These are phyloP conservation scores for Symbiodinium natans DNA, from an alignment of 73 alveolate species.

Conservation along the genomic window DNA sequence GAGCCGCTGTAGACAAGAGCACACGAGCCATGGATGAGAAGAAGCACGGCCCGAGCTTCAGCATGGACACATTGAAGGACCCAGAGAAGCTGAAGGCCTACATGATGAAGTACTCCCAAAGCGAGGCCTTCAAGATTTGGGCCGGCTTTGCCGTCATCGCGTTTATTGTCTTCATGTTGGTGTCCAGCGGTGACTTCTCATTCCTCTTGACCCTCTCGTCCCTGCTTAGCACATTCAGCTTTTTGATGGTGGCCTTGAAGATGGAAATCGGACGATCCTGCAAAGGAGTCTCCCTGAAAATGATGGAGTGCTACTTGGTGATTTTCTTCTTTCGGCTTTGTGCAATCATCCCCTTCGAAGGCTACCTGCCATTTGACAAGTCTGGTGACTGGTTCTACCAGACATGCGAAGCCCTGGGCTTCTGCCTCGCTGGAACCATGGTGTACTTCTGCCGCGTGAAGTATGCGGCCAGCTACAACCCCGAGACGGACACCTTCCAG, in stretches of 20 bases:
- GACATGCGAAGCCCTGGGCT: constrained; percentile 73
- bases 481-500: constrained; percentile 65
- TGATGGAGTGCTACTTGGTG: constrained; percentile 80
- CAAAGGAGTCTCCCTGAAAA: constrained; percentile 74
- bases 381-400: constrained; percentile 90
- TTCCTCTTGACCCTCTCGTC: constrained; percentile 74
- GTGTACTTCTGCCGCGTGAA: constrained; percentile 64
- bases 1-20: too few species aligned
- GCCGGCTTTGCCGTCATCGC: constrained; percentile 57
- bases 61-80: constrained; percentile 40
- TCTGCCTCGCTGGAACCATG: constrained; percentile 81
- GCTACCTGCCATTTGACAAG: constrained; percentile 89
- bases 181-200: constrained; percentile 88
- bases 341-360: constrained; percentile 81
- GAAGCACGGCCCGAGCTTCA: constrained; percentile 25
- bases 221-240: constrained; percentile 56
- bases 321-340: constrained; percentile 75
- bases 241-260: constrained; percentile 82
- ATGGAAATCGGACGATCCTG: constrained; percentile 48
- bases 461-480: constrained; percentile 60
- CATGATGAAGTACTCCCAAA: constrained; percentile 46
- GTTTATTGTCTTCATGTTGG: constrained; percentile 36
- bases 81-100: constrained; percentile 63
- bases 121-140: constrained; percentile 78
- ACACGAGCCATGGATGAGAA: constrained; percentile 54